Evolutionary conservation across 1,284 basidiomycete genomes (phyloP).

Genomic region (Ganoderma lucidum): DNA sequence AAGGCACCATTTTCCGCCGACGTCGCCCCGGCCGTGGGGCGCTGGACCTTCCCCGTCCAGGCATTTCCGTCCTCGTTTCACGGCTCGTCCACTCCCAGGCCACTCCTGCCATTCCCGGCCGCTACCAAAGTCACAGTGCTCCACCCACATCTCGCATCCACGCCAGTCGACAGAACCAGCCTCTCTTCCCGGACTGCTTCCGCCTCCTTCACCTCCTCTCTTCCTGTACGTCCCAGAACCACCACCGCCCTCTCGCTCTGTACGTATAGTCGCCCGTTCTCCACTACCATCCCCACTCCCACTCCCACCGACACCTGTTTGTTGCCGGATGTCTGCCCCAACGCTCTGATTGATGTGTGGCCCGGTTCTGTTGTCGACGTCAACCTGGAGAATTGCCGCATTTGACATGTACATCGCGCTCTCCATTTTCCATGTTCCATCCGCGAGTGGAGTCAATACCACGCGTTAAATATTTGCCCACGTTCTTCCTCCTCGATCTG

Average conservation of each 20-base stretch:
- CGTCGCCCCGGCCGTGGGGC: constrained; percentile 40
- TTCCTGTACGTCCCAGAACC: constrained; percentile 30
- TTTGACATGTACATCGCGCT: constrained; percentile 2
- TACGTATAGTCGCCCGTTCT: constrained; percentile 19
- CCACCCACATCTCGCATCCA: constrained; percentile 10
- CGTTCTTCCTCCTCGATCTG: neutral
- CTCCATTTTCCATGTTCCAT: constrained; percentile 1
- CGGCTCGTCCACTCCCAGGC: constrained; percentile 8
- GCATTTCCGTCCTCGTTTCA: constrained; percentile 24
- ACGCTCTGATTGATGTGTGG: constrained; percentile 32
- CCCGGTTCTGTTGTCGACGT: constrained; percentile 22
- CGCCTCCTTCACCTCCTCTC: constrained; percentile 23
- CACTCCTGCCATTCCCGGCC: constrained; percentile 17
- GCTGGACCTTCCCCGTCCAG: constrained; percentile 26
- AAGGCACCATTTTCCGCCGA: constrained; percentile 44
- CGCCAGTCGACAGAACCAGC: constrained; percentile 14
- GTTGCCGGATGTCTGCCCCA: neutral
- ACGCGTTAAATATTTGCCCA: neutral
- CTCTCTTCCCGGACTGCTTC: constrained; percentile 12
- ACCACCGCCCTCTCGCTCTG: constrained; percentile 21
- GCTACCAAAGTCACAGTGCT: neutral
- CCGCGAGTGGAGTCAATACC: neutral
- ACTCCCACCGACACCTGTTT: constrained; percentile 22
- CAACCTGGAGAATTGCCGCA: constrained; percentile 14
- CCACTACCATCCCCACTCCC: constrained; percentile 10